Base-by-base conservation (phyloP, 2,329 filamentous ascomycete species). In the Colletotrichum acutatum region DNA sequence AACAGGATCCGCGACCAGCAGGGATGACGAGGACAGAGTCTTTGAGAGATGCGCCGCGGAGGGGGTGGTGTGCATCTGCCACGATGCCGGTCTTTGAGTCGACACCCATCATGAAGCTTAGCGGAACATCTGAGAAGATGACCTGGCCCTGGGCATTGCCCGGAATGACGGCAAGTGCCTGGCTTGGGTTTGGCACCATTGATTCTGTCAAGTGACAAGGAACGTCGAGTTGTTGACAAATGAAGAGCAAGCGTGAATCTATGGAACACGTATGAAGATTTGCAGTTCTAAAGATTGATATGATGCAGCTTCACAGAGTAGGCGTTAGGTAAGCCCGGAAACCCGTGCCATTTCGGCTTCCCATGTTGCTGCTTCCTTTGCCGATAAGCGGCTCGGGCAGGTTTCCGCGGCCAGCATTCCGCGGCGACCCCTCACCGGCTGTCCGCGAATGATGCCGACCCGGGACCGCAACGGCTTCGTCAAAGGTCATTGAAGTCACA, bases 81-180 rank as follows among this genome's bases (percentile, higher is more conserved):
- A 87, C 78, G 14, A 80, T 74, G 46, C 86, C 84, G 0, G 81
- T 85, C 4, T 78, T 66, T 1, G 83, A 78, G 52, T 84, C 75
- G 1, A 86, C 82, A 0, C 86, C 86, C 8, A 83, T 83, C 85
- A 84, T 86, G 76, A 87, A 87, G 76, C 85, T 87, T 24, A 87
- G 75, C 19, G 42, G 42, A 11, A 49, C 19, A 49, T 49, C 42
- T 9, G 42, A 49, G 19, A 49, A 22, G 4, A 49, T 22, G 19
- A 49, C 19, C 42, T n/a, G 19, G 19, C 42, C 42, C 42, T 22
- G 19, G 19, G 42, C 42, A 4, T n/a, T 7, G 19, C 42, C 42
- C 7, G 42, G 42, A n/a, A 49, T n/a, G 42, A 49, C 42, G 19
- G 42, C 8, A n/a, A 49, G 42, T n/a, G 42, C 19, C 42, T n/a